Evolutionary conservation across 2,329 filamentous ascomycete genomes (phyloP), one percentile per base, ranked within the genome.

Genomic region (Alternaria sp.): DNA sequence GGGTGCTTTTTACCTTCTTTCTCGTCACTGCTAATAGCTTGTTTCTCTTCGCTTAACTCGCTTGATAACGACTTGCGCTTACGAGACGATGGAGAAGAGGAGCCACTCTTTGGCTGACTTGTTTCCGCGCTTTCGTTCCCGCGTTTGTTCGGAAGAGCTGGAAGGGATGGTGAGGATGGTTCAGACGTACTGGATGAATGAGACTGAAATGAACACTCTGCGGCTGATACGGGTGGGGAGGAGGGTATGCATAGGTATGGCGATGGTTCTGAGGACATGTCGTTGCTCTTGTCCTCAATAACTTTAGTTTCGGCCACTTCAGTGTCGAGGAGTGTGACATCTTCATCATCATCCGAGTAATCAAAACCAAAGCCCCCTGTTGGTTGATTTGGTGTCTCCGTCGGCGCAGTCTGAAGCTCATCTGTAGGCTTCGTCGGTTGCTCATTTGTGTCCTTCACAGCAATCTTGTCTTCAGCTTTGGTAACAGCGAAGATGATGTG

Each of bases 281-380:
- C n/a, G n/a, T 11, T 6, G 36, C 9, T 17, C 36, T 17, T 1
- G 36, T 0, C n/a, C 36, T 2, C 36, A 9, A 40, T 40, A 3
- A 0, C n/a, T 1, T 40, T 40, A 40, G n/a, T 40, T 10, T 17
- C 13, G 30, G 13, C 32, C 36, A 3, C n/a, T 10, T 40, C 36
- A 40, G 0, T 17, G 1, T 40, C 0, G 0, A 40, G 0, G 3
- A 40, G 36, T 10, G 36, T 40, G 1, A 17, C 36, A 1, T 40
- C 36, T 40, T 40, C 36, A 1, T 40, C 36, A 1, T 40, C 36
- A 5, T 40, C 36, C 2, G 36, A 40, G 36, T 40, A 40, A 40
- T 40, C n/a, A n/a, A 40, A 40, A 40, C 36, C 36, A 40, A 40
- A 40, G 36, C 36, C 36, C 1, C 36, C 36, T 3, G n/a, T 11